These are phyloP conservation scores for Penicillium rolfsii DNA, from an alignment of 2,329 filamentous ascomycete genomes.

Conservation along the genomic window DNA sequence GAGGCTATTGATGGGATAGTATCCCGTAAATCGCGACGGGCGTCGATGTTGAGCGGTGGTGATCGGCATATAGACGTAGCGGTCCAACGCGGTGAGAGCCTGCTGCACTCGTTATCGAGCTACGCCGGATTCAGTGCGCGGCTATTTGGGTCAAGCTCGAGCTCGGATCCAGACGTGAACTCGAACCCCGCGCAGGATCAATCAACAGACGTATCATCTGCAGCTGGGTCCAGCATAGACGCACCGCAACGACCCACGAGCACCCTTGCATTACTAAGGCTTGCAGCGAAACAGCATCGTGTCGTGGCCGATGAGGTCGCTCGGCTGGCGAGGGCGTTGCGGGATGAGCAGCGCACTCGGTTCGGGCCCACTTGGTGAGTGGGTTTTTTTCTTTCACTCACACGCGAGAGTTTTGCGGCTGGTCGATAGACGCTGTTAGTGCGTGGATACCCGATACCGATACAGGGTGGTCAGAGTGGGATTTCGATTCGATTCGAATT, in stretches of 20 bases:
- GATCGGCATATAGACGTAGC: not conserved
- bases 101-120: slow-evolving; percentile 22
- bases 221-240: not conserved
- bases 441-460: not conserved
- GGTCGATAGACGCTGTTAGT: not conserved
- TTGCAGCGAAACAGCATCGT: slow-evolving; percentile 34
- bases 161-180: slow-evolving; percentile 10
- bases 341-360: slow-evolving; percentile 26
- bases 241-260: slow-evolving; percentile 11
- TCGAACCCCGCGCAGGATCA: not conserved
- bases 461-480: not conserved
- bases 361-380: slow-evolving; percentile 20
- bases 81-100: slow-evolving; percentile 6
- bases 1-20: slow-evolving; percentile 40
- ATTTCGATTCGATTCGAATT: not conserved
- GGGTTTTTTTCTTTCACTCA: not conserved
- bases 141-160: slow-evolving; percentile 18
- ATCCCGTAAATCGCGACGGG: slow-evolving; percentile 27
- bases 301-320: slow-evolving; percentile 33
- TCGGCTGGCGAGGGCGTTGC: slow-evolving; percentile 31
- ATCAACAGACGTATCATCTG: not conserved
- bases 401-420: not conserved
- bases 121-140: slow-evolving; percentile 21
- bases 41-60: not conserved
- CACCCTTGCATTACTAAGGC: slow-evolving; percentile 27